phyloP scores from a whole-genome alignment of 179 eudicot species.

The Carnegiea gigantea region DNA sequence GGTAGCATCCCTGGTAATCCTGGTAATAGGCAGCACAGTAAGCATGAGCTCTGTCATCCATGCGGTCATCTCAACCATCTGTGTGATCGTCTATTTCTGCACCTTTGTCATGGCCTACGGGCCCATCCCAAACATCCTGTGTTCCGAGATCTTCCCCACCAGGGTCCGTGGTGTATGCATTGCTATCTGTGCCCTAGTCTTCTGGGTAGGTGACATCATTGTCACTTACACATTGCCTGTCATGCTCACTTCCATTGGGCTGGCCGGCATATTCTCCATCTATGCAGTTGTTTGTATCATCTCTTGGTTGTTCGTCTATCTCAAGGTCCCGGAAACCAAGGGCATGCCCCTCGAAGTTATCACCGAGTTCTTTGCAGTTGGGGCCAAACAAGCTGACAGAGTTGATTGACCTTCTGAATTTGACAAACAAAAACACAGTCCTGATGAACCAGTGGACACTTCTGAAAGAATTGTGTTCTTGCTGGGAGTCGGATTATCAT shows the following conservation, averaged over 20 bases:
- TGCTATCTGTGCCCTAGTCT: slow-evolving; percentile 71
- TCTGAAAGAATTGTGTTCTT: background rate
- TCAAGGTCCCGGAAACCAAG: slow-evolving; percentile 90
- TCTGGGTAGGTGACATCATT: slow-evolving; percentile 77
- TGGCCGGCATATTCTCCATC: slow-evolving; percentile 68
- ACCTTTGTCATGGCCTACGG: slow-evolving; percentile 76
- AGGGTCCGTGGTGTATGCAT: slow-evolving; percentile 80
- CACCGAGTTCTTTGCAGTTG: slow-evolving; percentile 74
- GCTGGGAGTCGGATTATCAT: background rate
- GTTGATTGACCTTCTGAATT: slow-evolving; percentile 17
- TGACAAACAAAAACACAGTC: background rate
- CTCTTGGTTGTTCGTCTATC: slow-evolving; percentile 67
- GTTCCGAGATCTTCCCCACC: slow-evolving; percentile 86
- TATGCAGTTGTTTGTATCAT: slow-evolving; percentile 64
- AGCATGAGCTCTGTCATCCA: slow-evolving; percentile 46
- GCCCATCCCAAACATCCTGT: slow-evolving; percentile 78
- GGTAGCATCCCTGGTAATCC: slow-evolving; percentile 49
- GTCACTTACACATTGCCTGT: slow-evolving; percentile 74
- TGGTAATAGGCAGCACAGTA: slow-evolving; percentile 43
- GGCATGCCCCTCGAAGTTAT: slow-evolving; percentile 92
- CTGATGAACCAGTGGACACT: background rate
- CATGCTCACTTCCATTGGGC: slow-evolving; percentile 66
- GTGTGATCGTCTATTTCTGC: slow-evolving; percentile 78
- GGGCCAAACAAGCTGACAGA: slow-evolving; percentile 43
- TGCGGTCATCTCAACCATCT: slow-evolving; percentile 57